Conservation (phyloP, 2,329 filamentous ascomycete species). For the Xylaria polymorpha region DNA sequence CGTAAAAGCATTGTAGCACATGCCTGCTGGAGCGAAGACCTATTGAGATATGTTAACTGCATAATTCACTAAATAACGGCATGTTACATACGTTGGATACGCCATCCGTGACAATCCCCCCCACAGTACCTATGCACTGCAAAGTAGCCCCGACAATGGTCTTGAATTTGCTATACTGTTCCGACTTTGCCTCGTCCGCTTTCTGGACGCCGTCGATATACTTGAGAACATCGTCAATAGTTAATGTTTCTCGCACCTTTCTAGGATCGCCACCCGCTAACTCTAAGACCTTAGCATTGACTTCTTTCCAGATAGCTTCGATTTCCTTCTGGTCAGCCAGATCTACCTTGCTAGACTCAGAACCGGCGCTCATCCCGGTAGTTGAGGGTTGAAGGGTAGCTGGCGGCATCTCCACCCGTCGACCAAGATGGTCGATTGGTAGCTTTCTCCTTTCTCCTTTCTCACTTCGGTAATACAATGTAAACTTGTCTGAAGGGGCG, state of each 20-base stretch:
- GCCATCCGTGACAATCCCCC: slow-evolving; percentile 50
- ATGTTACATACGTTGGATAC: slow-evolving; percentile 42
- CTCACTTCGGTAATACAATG: not conserved
- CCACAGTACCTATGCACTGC: slow-evolving; percentile 51
- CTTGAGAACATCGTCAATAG: slow-evolving; percentile 48
- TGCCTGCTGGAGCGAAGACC: slow-evolving; percentile 51
- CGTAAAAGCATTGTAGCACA: slow-evolving; percentile 53
- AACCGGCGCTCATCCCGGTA: slow-evolving; percentile 37
- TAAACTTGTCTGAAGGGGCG: not conserved
- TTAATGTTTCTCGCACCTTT: slow-evolving; percentile 44
- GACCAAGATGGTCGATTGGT: not conserved
- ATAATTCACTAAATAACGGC: not conserved
- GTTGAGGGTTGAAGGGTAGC: slow-evolving; percentile 39
- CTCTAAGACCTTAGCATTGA: slow-evolving; percentile 50
- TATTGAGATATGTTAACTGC: slow-evolving; percentile 34
- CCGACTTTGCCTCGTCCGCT: slow-evolving; percentile 46
- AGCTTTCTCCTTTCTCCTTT: not conserved
- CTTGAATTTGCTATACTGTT: slow-evolving; percentile 48
- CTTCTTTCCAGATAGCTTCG: slow-evolving; percentile 50
- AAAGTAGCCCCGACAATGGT: slow-evolving; percentile 47
- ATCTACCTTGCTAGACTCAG: slow-evolving; percentile 43
- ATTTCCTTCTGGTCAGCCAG: slow-evolving; percentile 49
- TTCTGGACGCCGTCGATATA: slow-evolving; percentile 47
- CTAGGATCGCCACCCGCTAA: slow-evolving; percentile 49
- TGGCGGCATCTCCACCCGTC: slow-evolving; percentile 41